phyloP scores from a whole-genome alignment of 768 basidiomycete species.

The Collybia mongolica region DNA sequence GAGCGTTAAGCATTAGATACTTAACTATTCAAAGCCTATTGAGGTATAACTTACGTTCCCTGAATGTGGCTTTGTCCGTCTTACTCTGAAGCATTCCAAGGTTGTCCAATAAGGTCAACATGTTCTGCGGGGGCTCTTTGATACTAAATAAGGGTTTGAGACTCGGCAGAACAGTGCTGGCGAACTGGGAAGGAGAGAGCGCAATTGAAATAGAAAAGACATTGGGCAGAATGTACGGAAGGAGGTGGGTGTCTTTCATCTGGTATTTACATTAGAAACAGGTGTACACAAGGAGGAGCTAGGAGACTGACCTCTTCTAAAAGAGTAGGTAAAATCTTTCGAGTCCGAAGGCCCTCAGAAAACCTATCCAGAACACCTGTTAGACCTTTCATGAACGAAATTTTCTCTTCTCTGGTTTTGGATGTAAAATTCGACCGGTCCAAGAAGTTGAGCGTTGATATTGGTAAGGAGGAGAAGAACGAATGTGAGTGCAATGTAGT shows the following conservation, averaged over 20 bases:
- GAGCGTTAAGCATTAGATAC: conserved; percentile 9
- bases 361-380: conserved; percentile 79
- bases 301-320: conserved; percentile 75
- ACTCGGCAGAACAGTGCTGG: conserved; percentile 75
- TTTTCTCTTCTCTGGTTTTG: conserved; percentile 93
- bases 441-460: conserved; percentile 93
- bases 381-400: conserved; percentile 93
- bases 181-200: conserved; percentile 80
- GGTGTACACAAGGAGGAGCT: neutral
- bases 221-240: conserved; percentile 96
- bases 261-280: conserved; percentile 21
- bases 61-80: conserved; percentile 81
- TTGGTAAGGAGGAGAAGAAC: conserved; percentile 94
- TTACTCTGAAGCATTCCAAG: conserved; percentile 85
- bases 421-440: conserved; percentile 94
- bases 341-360: conserved; percentile 78
- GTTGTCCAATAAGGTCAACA: conserved; percentile 92
- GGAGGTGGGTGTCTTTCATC: conserved; percentile 93
- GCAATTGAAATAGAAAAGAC: conserved; percentile 86
- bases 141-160: conserved; percentile 87
- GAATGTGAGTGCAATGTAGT: conserved; percentile 77
- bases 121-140: conserved; percentile 96
- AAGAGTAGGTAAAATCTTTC: conserved; percentile 90
- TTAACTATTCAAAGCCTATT: neutral
- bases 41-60: conserved; percentile 67